phyloP scores from a whole-genome alignment of 2,329 filamentous ascomycete genomes.

The Dothiorella sarmentorum region DNA sequence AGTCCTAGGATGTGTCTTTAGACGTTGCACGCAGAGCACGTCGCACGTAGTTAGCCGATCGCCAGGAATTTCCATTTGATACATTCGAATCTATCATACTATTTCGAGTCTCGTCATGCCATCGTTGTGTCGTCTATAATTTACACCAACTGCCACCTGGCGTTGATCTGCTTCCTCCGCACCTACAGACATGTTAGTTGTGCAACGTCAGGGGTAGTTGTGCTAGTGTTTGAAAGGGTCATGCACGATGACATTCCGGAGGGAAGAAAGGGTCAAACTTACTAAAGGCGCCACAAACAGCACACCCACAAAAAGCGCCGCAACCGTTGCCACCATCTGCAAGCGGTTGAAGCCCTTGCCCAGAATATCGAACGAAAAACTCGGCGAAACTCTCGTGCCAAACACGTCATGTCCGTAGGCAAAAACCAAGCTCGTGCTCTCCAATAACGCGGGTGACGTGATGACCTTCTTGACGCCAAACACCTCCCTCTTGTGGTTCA shows the following conservation, averaged over 20 bases:
- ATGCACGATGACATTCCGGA: not conserved
- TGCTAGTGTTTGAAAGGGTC: constrained; percentile 23
- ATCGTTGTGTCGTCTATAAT: constrained; percentile 3
- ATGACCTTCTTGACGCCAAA: constrained; percentile 71
- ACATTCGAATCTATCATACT: constrained; percentile 13
- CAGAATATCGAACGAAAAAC: constrained; percentile 84
- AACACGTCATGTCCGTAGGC: constrained; percentile 88
- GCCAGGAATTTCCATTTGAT: not conserved
- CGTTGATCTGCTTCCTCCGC: constrained; percentile 64
- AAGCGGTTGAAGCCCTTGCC: constrained; percentile 92
- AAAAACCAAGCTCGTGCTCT: constrained; percentile 88
- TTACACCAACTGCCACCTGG: constrained; percentile 52
- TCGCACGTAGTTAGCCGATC: not conserved
- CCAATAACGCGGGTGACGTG: constrained; percentile 72
- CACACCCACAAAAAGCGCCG: constrained; percentile 74
- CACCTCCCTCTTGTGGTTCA: constrained; percentile 81
- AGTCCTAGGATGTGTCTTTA: not conserved
- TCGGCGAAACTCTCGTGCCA: constrained; percentile 80
- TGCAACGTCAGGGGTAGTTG: not conserved
- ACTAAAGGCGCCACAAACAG: constrained; percentile 80
- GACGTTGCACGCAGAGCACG: not conserved
- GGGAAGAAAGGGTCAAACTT: constrained; percentile 40
- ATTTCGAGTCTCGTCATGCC: not conserved
- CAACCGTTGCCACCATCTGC: constrained; percentile 77
- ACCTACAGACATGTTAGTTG: constrained; percentile 37